Evolutionary conservation across 148 eudicot genomes (phyloP), one percentile per base, ranked within the genome.

Genomic region (Pouteria glomerata): DNA sequence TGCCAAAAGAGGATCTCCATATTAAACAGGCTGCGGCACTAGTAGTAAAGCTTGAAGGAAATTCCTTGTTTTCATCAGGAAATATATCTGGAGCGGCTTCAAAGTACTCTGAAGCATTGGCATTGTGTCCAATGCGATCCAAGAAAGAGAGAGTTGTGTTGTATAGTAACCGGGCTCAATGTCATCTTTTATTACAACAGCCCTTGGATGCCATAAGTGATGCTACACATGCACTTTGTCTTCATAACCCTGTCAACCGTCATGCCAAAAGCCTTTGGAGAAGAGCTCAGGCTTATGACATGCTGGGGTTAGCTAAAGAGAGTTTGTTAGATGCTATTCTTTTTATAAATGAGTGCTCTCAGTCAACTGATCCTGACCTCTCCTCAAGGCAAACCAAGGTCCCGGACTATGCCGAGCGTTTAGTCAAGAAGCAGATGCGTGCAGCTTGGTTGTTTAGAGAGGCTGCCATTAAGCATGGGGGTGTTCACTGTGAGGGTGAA

Each of bases 201-300:
- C 99, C 97, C 31, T 67, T 86, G 79, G 89, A 80, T 74, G 99
- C 97, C 55, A 91, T 92, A 80, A 88, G 94, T 64, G 97, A 95
- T 80, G 87, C 97, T 41, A 95, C 99, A 30, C 96, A 89, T 68
- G 97, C 98, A 13, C 92, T 95, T 74, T 91, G 86, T 82, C 84
- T 95, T 58, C 97, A 91, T 74, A 91, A 82, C 69, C 97, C 96
- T 30, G 90, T 88, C 14, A 95, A 92, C 52, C 97, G 94, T 50
- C 99, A 95, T 78, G 97, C 92, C 6, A 95, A 85, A 80, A 91
- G 97, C 80, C 88, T 95, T 64, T 95, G 99, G 99, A 92, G 99
- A 86, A 86, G 98, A 81, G 97, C 99, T 47, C 97, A 95, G 74
- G 99, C 99, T 53, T 95, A 89, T 78, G 99, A 92, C 81, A 95